Evolutionary conservation across 495 filamentous ascomycete species (phyloP), one percentile per base, ranked within the genome.

Genomic region (Penicillium malachiteum): DNA sequence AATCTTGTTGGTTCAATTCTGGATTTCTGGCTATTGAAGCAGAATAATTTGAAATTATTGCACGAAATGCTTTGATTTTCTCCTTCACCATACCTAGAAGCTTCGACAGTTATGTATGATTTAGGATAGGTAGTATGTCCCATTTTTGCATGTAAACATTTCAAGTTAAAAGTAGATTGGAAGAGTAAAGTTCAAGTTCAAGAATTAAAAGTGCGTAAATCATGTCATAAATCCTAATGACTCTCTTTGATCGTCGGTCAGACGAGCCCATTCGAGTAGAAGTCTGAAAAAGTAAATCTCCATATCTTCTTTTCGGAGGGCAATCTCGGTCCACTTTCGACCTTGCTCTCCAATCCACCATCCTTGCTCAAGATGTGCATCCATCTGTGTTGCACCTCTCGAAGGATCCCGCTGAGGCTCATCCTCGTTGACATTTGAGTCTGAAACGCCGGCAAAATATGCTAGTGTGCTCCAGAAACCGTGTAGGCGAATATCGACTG

Each of bases 201-300:
- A n/a, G n/a, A 38, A 38, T 38, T 38, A 10, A 38, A 38, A n/a
- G 35, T 38, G 6, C 35, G 8, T 40, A 32, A 31, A 44, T 54
- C 42, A 38, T 30, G 42, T 52, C 45, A 52, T 63, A 73, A 81
- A 89, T 3, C 81, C 82, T 50, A 85, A 60, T 18, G 21, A 26
- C 54, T 88, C 84, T 63, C 87, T 74, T 39, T 72, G 58, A 53
- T 89, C 86, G 69, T 87, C 77, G 8, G 84, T 77, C 11, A 90
- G 57, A 40, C 87, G 71, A 1, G 80, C 87, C 85, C 86, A 93
- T 71, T 93, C 90, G 39, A 93, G 66, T 54, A 92, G 65, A 54
- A 95, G 63, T 43, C 90, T 71, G 68, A 91, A 93, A 63, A 92
- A 77, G 63, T 93, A 95, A 30, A 92, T 80, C 69, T 90, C 85